A percentile compares a stretch with the other conserved stretches of the same genome.
phyloP scores from a whole-genome alignment of 192 early-diverging fungal species.

The Thamnidium elegans region DNA sequence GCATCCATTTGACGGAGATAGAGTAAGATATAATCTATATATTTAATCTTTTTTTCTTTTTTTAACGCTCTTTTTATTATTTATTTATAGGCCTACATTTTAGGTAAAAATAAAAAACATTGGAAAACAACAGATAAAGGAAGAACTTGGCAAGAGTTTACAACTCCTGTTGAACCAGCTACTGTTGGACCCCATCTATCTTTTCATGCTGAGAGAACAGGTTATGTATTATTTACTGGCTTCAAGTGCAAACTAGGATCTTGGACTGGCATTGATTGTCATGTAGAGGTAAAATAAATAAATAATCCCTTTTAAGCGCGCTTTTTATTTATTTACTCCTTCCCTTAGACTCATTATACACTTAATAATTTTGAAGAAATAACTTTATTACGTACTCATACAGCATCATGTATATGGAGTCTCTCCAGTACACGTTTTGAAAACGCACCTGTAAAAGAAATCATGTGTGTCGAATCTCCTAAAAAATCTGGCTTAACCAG shows the following conservation, averaged over 20 bases:
- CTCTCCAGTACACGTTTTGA: conserved; percentile 58
- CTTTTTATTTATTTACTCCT: neutral
- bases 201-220: conserved; percentile 69
- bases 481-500: conserved; percentile 25
- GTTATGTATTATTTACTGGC: conserved; percentile 66
- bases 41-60: conserved; percentile 12
- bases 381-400: conserved; percentile 54
- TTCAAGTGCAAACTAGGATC: conserved; percentile 47
- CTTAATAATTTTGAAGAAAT: conserved; percentile 62
- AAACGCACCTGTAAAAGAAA: conserved; percentile 59
- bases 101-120: conserved; percentile 48
- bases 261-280: conserved; percentile 49
- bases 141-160: conserved; percentile 54
- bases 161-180: conserved; percentile 40
- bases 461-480: conserved; percentile 67
- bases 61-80: neutral
- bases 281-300: conserved; percentile 47
- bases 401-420: conserved; percentile 73
- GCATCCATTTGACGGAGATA: conserved; percentile 64
- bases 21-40: conserved; percentile 38
- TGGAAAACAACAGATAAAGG: conserved; percentile 63
- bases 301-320: neutral
- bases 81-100: conserved; percentile 49
- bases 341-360: conserved; percentile 56
- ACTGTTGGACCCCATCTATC: conserved; percentile 30